phyloP scores from a whole-genome alignment of 164 flowering plant species.

The Sedum album region DNA sequence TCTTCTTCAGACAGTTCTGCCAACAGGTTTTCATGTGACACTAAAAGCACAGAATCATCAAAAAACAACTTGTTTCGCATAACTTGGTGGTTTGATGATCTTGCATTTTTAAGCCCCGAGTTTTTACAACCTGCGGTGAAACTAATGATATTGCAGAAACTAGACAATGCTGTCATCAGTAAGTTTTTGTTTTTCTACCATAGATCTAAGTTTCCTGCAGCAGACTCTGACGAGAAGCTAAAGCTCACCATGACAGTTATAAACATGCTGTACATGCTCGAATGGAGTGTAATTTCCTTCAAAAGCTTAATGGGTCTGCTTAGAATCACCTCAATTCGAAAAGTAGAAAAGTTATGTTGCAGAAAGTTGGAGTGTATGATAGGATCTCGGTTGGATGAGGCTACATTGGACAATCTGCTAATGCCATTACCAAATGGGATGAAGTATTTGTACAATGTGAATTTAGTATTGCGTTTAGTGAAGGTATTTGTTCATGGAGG shows the following conservation, averaged over 20 bases:
- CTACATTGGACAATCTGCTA: slow-evolving; percentile 63
- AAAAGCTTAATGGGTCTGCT: too few relatives aligned
- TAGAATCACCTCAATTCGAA: slow-evolving; percentile 28
- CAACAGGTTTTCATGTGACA: slow-evolving; percentile 37
- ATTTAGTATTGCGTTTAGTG: too few relatives aligned
- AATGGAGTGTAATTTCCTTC: too few relatives aligned
- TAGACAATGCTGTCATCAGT: slow-evolving; percentile 49
- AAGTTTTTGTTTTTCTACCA: slow-evolving; percentile 58
- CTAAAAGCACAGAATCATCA: slow-evolving; percentile 34
- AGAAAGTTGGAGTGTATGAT: slow-evolving; percentile 55
- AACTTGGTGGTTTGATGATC: slow-evolving; percentile 78
- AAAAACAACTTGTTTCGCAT: slow-evolving; percentile 19
- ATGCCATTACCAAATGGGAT: slow-evolving; percentile 46
- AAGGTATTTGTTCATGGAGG: slow-evolving; percentile 36
- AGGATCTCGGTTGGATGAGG: slow-evolving; percentile 61
- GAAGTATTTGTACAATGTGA: too few relatives aligned
- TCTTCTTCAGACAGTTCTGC: slow-evolving; percentile 38
- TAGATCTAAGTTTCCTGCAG: slow-evolving; percentile 28
- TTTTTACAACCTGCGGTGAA: slow-evolving; percentile 25
- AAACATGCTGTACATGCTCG: slow-evolving; percentile 42
- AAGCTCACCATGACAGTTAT: slow-evolving; percentile 32
- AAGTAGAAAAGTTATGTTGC: slow-evolving; percentile 31
- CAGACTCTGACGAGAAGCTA: slow-evolving; percentile 28
- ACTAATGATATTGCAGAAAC: slow-evolving; percentile 34
- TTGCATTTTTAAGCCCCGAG: slow-evolving; percentile 26